A percentile compares a stretch with the other conserved stretches of the same genome.
These are phyloP conservation scores for Sarocladium oryzae DNA, from an alignment of 2,329 filamentous ascomycete genomes.

Conservation along the genomic window DNA sequence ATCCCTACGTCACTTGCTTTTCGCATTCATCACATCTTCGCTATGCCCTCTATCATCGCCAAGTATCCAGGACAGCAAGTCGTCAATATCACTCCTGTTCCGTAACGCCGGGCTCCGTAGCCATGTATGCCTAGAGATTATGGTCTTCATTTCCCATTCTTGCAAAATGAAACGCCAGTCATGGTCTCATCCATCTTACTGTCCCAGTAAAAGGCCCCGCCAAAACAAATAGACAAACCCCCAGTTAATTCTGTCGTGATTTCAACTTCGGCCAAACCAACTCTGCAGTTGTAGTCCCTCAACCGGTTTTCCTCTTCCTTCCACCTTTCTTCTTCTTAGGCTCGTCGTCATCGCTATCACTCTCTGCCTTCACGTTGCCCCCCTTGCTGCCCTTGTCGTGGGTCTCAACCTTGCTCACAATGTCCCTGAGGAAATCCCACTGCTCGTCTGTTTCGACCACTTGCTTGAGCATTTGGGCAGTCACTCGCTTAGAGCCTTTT, in stretches of 20 bases:
- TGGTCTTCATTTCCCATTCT: not conserved
- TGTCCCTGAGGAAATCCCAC: constrained; percentile 89
- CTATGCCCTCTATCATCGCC: not conserved
- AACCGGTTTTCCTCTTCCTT: constrained; percentile 41
- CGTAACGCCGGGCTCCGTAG: constrained; percentile 1
- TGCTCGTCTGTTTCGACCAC: constrained; percentile 84
- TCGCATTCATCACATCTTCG: too few relatives aligned
- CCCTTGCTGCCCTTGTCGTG: constrained; percentile 39
- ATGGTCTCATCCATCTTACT: not conserved
- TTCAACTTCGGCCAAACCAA: not conserved
- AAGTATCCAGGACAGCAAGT: not conserved
- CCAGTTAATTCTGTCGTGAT: not conserved
- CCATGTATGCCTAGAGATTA: constrained; percentile 1
- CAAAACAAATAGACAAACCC: not conserved
- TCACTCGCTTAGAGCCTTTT: constrained; percentile 82
- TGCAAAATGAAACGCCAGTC: constrained; percentile 7
- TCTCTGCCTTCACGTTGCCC: constrained; percentile 32
- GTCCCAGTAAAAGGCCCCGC: too few relatives aligned
- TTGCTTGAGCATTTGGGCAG: constrained; percentile 83
- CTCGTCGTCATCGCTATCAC: constrained; percentile 49
- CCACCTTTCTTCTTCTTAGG: constrained; percentile 42
- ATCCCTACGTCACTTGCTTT: too few relatives aligned
- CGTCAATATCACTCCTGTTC: not conserved
- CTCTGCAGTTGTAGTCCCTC: not conserved
- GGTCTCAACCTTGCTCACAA: constrained; percentile 73